Conservation (phyloP, 805 yeast species). For the Candida ponderosae region DNA sequence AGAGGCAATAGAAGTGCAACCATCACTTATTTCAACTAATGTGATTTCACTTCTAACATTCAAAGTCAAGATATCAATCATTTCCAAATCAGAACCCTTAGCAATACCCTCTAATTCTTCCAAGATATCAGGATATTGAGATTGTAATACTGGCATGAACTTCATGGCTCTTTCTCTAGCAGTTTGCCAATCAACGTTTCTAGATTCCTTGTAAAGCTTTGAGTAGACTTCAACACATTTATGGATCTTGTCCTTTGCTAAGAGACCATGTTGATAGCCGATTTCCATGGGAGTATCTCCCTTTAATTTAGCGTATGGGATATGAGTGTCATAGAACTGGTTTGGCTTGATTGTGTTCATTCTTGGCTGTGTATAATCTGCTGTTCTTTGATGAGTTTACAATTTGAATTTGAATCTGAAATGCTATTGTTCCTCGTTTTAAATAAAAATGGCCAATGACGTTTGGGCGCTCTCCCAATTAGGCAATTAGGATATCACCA, state of each 20-base stretch:
- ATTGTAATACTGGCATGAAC: conserved; percentile 21
- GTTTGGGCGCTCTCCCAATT: too few species aligned
- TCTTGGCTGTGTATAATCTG: neutral
- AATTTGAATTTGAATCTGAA: neutral
- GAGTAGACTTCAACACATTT: conserved; percentile 23
- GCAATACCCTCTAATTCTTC: conserved; percentile 31
- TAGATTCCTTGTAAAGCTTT: conserved; percentile 17
- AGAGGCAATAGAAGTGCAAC: conserved; percentile 28
- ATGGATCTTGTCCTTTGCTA: conserved; percentile 22
- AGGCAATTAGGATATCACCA: neutral
- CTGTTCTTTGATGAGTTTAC: too few species aligned
- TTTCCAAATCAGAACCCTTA: conserved; percentile 23
- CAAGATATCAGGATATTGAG: conserved; percentile 21
- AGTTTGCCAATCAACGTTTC: conserved; percentile 20
- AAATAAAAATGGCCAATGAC: too few species aligned
- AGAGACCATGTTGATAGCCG: conserved; percentile 27
- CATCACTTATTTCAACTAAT: conserved; percentile 27
- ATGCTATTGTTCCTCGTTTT: too few species aligned
- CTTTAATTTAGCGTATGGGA: conserved; percentile 16
- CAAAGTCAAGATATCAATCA: conserved; percentile 28
- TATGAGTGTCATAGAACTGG: conserved; percentile 19
- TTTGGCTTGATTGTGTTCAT: conserved; percentile 11
- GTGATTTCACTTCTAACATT: conserved; percentile 32
- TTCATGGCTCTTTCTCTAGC: conserved; percentile 20
- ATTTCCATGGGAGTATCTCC: conserved; percentile 21